phyloP scores from a whole-genome alignment of 768 basidiomycete genomes.

The Bullera alba region DNA sequence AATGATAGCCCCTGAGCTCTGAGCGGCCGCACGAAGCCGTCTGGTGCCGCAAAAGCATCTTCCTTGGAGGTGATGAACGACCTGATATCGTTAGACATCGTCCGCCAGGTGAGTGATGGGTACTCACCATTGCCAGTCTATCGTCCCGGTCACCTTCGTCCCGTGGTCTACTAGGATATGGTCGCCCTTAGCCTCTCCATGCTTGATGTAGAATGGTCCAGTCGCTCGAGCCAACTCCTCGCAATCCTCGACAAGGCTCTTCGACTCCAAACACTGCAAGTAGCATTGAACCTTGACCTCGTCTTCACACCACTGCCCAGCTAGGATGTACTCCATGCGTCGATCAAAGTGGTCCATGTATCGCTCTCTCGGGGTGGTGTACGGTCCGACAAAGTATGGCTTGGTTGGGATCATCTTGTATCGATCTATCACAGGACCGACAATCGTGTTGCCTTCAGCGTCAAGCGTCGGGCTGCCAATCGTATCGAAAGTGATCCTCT shows the following conservation, averaged over 20 bases:
- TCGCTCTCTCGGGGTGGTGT: background rate
- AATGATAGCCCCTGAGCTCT: too few relatives aligned
- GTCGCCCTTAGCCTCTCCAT: slow-evolving; percentile 12
- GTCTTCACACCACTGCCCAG: background rate
- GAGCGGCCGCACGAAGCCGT: background rate
- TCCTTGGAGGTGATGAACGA: slow-evolving; percentile 6
- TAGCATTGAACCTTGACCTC: background rate
- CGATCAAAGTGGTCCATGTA: background rate
- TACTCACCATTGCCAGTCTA: slow-evolving; percentile 20
- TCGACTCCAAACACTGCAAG: background rate
- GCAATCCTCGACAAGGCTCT: background rate
- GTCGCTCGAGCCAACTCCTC: background rate
- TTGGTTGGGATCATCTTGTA: background rate
- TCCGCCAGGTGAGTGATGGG: background rate
- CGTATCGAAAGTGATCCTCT: background rate
- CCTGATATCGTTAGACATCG: background rate
- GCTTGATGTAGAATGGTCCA: slow-evolving; percentile 8
- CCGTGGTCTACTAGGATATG: background rate
- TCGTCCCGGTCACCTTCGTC: background rate
- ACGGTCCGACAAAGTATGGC: background rate
- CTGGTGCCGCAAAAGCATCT: slow-evolving; percentile 10
- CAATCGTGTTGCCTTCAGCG: background rate
- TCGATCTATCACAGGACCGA: background rate
- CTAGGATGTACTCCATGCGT: background rate
- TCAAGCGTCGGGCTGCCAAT: background rate